These are phyloP conservation scores for Turnera subulata DNA, from an alignment of 345 rosid species.

Conservation along the genomic window DNA sequence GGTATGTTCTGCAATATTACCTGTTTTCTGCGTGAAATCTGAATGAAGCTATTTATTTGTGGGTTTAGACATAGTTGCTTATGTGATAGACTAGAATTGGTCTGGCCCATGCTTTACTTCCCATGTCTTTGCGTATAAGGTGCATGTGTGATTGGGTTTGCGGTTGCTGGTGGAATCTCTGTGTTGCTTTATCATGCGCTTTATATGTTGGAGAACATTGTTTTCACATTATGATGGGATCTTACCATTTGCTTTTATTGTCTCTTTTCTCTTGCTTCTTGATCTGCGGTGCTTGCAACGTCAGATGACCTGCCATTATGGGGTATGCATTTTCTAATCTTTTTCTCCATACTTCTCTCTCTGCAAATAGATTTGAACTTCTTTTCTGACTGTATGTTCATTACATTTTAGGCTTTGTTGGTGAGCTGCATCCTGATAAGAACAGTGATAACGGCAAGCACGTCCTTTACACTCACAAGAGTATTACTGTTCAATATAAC, in stretches of 20 bases:
- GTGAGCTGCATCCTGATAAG: conserved; percentile 76
- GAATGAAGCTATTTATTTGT: neutral
- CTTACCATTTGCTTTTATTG: conserved; percentile 24
- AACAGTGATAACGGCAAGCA: conserved; percentile 69
- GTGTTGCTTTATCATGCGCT: neutral
- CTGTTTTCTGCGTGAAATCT: neutral
- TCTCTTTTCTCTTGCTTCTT: conserved; percentile 14
- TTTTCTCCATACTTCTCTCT: conserved; percentile 3
- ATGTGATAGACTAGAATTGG: neutral
- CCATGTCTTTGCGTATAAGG: neutral
- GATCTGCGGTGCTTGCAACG: conserved; percentile 29
- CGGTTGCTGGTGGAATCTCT: too few species aligned
- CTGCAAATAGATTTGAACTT: conserved; percentile 1
- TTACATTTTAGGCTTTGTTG: conserved; percentile 63
- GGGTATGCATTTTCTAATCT: conserved; percentile 49
- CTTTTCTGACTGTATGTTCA: conserved; percentile 6
- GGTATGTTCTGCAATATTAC: conserved; percentile 72
- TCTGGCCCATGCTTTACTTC: neutral
- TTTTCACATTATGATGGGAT: neutral
- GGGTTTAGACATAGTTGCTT: neutral
- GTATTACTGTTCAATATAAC: conserved; percentile 56
- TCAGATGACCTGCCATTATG: conserved; percentile 92
- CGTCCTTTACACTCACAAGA: conserved; percentile 76
- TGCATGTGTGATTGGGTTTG: too few species aligned
- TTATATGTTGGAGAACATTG: neutral